phyloP scores from a whole-genome alignment of 495 filamentous ascomycete species.

The Talaromyces liani region DNA sequence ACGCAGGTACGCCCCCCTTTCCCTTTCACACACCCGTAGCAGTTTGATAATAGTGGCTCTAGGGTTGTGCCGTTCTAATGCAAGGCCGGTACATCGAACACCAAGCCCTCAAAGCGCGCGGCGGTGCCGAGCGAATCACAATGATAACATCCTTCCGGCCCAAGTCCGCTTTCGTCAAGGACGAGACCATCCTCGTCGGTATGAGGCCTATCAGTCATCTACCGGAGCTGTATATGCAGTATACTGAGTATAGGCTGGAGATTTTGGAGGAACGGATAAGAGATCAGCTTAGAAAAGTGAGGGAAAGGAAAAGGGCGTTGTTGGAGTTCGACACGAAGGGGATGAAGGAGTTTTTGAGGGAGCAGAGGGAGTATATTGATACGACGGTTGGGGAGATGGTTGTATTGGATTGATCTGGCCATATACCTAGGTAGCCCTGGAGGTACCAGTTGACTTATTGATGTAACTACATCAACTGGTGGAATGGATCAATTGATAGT shows the following conservation, averaged over 20 bases:
- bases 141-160: conserved; percentile 69
- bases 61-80: conserved; percentile 62
- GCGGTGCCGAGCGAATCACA: conserved; percentile 59
- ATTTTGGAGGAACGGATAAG: conserved; percentile 49
- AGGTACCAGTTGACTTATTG: too few species aligned
- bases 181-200: conserved; percentile 57
- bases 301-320: neutral
- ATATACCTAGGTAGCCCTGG: too few species aligned
- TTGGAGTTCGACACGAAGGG: too few species aligned
- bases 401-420: too few species aligned
- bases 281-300: too few species aligned
- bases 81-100: conserved; percentile 70
- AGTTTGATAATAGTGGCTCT: neutral
- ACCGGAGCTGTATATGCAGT: conserved; percentile 60
- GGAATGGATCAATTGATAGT: too few species aligned
- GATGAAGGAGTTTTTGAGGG: too few species aligned
- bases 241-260: conserved; percentile 60
- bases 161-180: conserved; percentile 43
- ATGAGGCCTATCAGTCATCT: conserved; percentile 57
- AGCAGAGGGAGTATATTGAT: too few species aligned
- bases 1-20: neutral
- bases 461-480: too few species aligned
- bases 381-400: too few species aligned
- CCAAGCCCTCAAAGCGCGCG: conserved; percentile 55
- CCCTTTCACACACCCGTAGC: neutral